These are phyloP conservation scores for Metschnikowia santaceciliae DNA, from an alignment of 805 yeast genomes.

Conservation along the genomic window DNA sequence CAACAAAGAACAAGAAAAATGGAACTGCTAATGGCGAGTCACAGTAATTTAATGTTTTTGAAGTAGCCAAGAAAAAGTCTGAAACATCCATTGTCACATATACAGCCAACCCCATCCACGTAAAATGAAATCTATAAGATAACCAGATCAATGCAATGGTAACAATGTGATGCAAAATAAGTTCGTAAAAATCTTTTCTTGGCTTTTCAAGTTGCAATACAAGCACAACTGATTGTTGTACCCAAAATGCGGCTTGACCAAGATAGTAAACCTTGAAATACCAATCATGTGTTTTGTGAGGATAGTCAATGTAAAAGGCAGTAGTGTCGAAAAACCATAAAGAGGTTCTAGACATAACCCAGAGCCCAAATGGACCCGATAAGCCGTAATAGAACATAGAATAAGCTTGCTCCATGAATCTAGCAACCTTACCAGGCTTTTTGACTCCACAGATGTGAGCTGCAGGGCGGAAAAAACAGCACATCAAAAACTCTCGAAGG, in stretches of 20 bases:
- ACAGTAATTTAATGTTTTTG: slow-evolving; percentile 85
- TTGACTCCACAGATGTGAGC: slow-evolving; percentile 53
- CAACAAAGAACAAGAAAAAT: slow-evolving; percentile 63
- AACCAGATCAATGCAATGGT: slow-evolving; percentile 83
- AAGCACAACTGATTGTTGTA: slow-evolving; percentile 86
- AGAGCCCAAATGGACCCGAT: slow-evolving; percentile 83
- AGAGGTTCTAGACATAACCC: slow-evolving; percentile 76
- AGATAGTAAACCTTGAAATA: slow-evolving; percentile 78
- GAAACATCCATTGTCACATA: slow-evolving; percentile 95
- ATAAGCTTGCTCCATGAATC: slow-evolving; percentile 94
- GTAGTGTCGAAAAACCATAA: slow-evolving; percentile 87
- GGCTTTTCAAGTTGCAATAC: slow-evolving; percentile 88
- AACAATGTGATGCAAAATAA: slow-evolving; percentile 88
- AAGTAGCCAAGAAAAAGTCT: slow-evolving; percentile 79
- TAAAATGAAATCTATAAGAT: slow-evolving; percentile 91
- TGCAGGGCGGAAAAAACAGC: slow-evolving; percentile 67
- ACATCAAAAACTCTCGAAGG: slow-evolving; percentile 87
- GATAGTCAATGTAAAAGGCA: slow-evolving; percentile 74
- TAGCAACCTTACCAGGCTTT: slow-evolving; percentile 53
- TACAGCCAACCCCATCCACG: slow-evolving; percentile 89
- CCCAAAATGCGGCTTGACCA: slow-evolving; percentile 96
- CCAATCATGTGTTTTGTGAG: slow-evolving; percentile 71
- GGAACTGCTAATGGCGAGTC: slow-evolving; percentile 62
- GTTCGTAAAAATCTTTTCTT: slow-evolving; percentile 87
- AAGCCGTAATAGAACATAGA: slow-evolving; percentile 75